These are phyloP conservation scores for Mycena citricolor DNA, from an alignment of 1,284 basidiomycete species.

Conservation along the genomic window DNA sequence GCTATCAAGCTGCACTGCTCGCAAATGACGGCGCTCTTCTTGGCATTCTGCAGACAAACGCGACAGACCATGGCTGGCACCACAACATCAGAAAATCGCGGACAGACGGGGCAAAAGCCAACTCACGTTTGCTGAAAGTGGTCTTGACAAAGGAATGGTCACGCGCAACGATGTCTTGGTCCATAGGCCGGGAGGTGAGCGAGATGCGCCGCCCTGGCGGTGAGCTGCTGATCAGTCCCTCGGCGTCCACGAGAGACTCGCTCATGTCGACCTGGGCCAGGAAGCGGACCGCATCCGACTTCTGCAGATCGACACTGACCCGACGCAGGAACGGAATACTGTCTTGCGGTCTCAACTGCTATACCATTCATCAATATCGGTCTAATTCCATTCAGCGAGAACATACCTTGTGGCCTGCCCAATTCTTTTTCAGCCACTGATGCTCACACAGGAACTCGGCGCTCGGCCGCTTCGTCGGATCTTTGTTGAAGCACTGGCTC, in stretches of 20 bases:
- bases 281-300: conserved; percentile 61
- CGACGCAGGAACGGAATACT: conserved; percentile 92
- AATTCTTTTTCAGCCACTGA: conserved; percentile 83
- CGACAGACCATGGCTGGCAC: conserved; percentile 80
- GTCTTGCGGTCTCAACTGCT: conserved; percentile 87
- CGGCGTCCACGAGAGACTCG: conserved; percentile 44
- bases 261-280: conserved; percentile 54
- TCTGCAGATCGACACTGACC: conserved; percentile 82
- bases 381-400: conserved; percentile 5
- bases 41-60: conserved; percentile 78
- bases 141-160: conserved; percentile 90
- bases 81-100: conserved; percentile 24
- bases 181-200: conserved; percentile 39
- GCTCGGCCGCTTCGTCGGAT: conserved; percentile 76
- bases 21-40: conserved; percentile 87
- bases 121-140: conserved; percentile 86
- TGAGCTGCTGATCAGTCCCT: conserved; percentile 31
- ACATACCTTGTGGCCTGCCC: conserved; percentile 67
- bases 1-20: conserved; percentile 88
- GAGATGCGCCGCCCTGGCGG: conserved; percentile 41
- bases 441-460: conserved; percentile 87
- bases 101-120: conserved; percentile 8
- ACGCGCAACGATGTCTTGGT: conserved; percentile 57
- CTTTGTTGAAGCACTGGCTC: conserved; percentile 84
- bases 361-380: conserved; percentile 17